These are phyloP conservation scores for Termitomyces sp. DNA, from an alignment of 768 basidiomycete genomes.

Conservation along the genomic window DNA sequence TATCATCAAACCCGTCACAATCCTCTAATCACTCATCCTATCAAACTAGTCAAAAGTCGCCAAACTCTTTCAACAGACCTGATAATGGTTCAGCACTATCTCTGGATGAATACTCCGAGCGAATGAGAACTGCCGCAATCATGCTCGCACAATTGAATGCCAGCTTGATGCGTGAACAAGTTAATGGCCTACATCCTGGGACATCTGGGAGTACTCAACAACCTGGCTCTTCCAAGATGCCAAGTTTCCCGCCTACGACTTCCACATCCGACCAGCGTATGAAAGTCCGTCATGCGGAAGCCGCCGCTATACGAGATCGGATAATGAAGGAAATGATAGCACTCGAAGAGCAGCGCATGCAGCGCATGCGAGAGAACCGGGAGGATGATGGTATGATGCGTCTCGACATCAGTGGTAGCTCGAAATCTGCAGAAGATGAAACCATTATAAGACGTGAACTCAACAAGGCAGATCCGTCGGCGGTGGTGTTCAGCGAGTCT, in stretches of 20 bases:
- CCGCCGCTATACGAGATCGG: conserved; percentile 83
- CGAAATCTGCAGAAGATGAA: conserved; percentile 84
- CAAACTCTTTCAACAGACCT: conserved; percentile 10
- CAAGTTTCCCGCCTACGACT: conserved; percentile 25
- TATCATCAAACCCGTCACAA: conserved; percentile 3
- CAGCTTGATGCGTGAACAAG: conserved; percentile 55
- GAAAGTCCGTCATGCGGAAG: conserved; percentile 77
- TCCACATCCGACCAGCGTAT: conserved; percentile 41
- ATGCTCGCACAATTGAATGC: conserved; percentile 97
- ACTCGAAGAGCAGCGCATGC: conserved; percentile 94
- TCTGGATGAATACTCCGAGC: conserved; percentile 95
- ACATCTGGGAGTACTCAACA: conserved; percentile 4
- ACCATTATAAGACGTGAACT: conserved; percentile 88
- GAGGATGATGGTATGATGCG: conserved; percentile 66
- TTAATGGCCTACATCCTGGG: conserved; percentile 16
- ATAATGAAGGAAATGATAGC: conserved; percentile 99
- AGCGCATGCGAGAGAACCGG: conserved; percentile 72
- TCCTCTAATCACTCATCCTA: conserved; percentile 3
- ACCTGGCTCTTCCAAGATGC: conserved; percentile 31
- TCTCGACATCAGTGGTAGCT: conserved; percentile 43
- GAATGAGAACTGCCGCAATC: conserved; percentile 97
- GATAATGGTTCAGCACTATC: conserved; percentile 43
- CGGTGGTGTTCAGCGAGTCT: conserved; percentile 91
- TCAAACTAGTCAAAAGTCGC: conserved; percentile 8
- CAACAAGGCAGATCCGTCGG: conserved; percentile 93